phyloP scores from a whole-genome alignment of 495 filamentous ascomycete species.

The Xylaria bambusicola region DNA sequence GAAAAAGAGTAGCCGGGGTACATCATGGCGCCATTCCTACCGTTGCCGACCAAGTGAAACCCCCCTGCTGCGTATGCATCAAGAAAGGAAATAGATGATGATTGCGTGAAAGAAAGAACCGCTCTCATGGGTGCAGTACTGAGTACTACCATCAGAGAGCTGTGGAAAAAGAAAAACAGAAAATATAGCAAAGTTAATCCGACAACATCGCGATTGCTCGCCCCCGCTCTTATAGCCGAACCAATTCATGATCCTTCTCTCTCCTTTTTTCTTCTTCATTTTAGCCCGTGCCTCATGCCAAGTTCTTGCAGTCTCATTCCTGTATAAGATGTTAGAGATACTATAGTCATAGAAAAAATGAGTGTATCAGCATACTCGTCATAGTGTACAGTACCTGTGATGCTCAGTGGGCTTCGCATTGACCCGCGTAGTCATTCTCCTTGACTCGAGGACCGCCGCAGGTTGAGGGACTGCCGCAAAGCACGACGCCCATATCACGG shows the following conservation, averaged over 20 bases:
- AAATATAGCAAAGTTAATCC: conserved; percentile 4
- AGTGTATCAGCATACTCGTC: background rate
- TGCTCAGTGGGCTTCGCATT: conserved; percentile 10
- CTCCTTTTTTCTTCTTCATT: background rate
- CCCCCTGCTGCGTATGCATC: conserved; percentile 1
- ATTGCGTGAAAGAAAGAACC: background rate
- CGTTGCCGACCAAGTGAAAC: conserved; percentile 7
- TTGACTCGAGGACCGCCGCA: conserved; percentile 1
- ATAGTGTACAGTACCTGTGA: background rate
- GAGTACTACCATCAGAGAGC: background rate
- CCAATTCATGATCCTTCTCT: background rate
- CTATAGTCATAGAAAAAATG: background rate
- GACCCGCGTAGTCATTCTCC: conserved; percentile 2
- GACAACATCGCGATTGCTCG: conserved; percentile 21
- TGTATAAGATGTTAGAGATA: background rate
- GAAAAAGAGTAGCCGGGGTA: conserved; percentile 5
- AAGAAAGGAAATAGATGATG: conserved; percentile 5
- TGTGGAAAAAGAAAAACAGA: background rate
- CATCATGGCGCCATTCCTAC: conserved; percentile 12
- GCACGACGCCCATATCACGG: background rate
- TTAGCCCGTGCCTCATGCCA: background rate
- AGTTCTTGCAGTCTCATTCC: background rate
- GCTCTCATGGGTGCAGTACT: background rate
- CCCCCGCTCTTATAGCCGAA: conserved; percentile 11
- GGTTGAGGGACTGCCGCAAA: conserved; percentile 6